Base-by-base conservation (phyloP, 2,329 filamentous ascomycete genomes). In the Pseudofabraea citricarpa region DNA sequence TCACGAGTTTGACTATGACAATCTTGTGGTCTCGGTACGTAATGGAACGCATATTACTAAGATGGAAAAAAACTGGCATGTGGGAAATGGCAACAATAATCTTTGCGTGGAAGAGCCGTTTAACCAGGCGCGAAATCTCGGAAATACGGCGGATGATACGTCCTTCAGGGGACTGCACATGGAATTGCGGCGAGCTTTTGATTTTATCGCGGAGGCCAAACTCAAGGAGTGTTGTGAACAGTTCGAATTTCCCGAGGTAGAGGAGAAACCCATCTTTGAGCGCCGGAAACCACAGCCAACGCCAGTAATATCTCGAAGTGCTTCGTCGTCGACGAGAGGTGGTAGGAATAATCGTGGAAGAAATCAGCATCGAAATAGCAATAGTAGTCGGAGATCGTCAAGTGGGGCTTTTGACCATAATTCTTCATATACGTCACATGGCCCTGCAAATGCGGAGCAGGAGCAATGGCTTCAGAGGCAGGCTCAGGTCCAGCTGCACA, bases 51-150 rank as follows among this genome's bases (percentile, higher is more conserved):
- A 90, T 44, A 69, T 95, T 44, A 82, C 83, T 7, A 91, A 95
- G 63, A 75, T 80, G 49, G 88, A 89, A 45, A 97, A 97, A 70
- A 83, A 83, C 20, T 97, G 93, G 93, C 81, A 90, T 58, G 74
- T 86, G 40, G 74, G 79, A 26, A 70, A 84, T 45, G 90, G 90
- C 58, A 93, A 95, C 57, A 10, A 12, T 12, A 81, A 86, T 50
- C 75, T 98, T 23, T 96, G 91, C 61, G 88, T 98, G 9, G 93
- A 98, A 62, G 93, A 98, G 63, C 93, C 93, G 0, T 98, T 98
- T 72, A 98, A 95, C 57, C 85, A 77, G 4, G 75, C 77, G 26
- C 81, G 93, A 32, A 98, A 98, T 62, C 73, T 98, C 36, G 93
- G 90, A 32, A 98, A 98, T 57, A 97, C 93, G 2, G 93, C 90